Conservation (phyloP, 2,329 filamentous ascomycete species). For the Didymella glomerata region DNA sequence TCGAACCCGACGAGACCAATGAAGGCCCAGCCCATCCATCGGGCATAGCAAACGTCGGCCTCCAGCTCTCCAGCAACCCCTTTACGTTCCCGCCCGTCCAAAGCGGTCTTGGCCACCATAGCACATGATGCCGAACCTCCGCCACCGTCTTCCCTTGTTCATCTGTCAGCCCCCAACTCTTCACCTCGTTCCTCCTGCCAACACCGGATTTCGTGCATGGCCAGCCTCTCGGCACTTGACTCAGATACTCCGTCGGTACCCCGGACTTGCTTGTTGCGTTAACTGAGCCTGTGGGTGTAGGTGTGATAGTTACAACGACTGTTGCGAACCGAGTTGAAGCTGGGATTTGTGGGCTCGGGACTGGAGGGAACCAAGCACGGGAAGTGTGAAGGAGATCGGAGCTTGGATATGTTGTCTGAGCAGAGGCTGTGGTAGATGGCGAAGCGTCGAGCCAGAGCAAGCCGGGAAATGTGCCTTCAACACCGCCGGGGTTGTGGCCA, state of each 20-base stretch:
- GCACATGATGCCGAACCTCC: conserved; percentile 7
- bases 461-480: no score
- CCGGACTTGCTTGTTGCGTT: not conserved
- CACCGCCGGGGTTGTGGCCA: not conserved
- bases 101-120: conserved; percentile 17
- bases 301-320: not conserved
- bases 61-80: not conserved
- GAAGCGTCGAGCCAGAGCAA: not conserved
- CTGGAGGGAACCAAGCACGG: not conserved
- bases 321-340: not conserved
- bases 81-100: not conserved
- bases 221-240: conserved; percentile 11
- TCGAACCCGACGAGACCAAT: not conserved
- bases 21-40: not conserved
- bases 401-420: not conserved
- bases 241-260: not conserved
- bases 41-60: conserved; percentile 1
- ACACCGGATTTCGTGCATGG: conserved; percentile 15
- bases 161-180: conserved; percentile 7
- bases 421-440: not conserved
- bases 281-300: not conserved
- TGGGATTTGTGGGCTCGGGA: not conserved
- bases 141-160: conserved; percentile 4
- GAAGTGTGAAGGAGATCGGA: not conserved
- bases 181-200: conserved; percentile 3